Evolutionary conservation across 495 filamentous ascomycete species (phyloP), one percentile per base, ranked within the genome.

Genomic region (Rostrohypoxylon terebratum): DNA sequence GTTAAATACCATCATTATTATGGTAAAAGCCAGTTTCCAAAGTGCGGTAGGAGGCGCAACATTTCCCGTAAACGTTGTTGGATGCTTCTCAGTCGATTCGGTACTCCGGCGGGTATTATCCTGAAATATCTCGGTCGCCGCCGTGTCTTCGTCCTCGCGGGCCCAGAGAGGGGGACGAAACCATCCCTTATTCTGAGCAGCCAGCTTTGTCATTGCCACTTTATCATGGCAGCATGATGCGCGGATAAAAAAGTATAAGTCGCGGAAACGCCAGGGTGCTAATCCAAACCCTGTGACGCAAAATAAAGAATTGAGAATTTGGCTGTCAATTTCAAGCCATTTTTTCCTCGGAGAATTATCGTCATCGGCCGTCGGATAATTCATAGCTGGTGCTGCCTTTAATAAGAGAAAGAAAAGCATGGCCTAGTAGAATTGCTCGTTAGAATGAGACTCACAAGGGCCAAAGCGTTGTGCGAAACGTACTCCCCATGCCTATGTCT

Each of bases 251-350:
- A 87, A 91, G 73, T 88, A 96, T 10, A 91, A 79, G 75, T 97
- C 94, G 0, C 93, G 86, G 72, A 96, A 91, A 13, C 93, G 85
- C 94, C 94, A 97, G 0, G 94, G 93, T 4, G 91, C 90, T 8
- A 96, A 84, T 0, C 94, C 93, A 66, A 95, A 94, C 3, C 91
- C 92, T 1, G 93, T 93, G 3, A 96, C 89, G 82, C 93, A 95
- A 84, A 97, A 96, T 0, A 96, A 86, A 0, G 84, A 91, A 68
- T 91, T 97, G 16, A 96, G 83, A 66, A 96, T 91, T 73, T 97
- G 93, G 18, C 59, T 57, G 75, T 90, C 89, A 67, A 90, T 90
- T 73, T 92, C 90, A 59, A 92, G 87, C 91, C 91, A 93, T 51
- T 88, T 85, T 18, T 86, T 79, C 2, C 90, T 83, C 0, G 89